Base-by-base conservation (phyloP, 768 basidiomycete genomes). In the Collybiopsis luxurians region DNA sequence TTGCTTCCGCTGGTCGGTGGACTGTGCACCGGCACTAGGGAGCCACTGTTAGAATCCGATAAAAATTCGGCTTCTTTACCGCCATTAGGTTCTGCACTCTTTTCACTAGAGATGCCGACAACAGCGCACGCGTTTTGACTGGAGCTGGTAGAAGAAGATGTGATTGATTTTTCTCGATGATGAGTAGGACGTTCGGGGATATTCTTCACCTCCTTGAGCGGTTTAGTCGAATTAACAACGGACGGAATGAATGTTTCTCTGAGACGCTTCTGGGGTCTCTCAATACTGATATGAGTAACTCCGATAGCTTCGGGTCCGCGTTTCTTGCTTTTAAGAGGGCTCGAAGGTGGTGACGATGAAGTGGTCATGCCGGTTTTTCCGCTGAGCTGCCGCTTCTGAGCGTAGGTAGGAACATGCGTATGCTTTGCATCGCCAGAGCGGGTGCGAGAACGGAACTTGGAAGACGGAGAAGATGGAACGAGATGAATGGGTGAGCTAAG, bases 401-500 rank as follows among this genome's bases (percentile, higher is more conserved):
- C 23, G 27, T 28, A 21, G 2, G 10, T 53, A 12, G 13, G 24
- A 27, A 15, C 23, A n/a, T 40, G 38, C 19, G 5, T 9, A 40
- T 2, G 12, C 36, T 53, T 42, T 38, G 17, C 30, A 5, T 24
- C 9, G 23, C 6, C n/a, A 44, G 42, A 5, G 6, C 11, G 3
- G 10, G 40, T 39, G 4, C 38, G 51, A 39, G 51, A 39, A 24
- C 17, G 12, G 48, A 27, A 30, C 38, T 34, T 39, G 21, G 49
- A 51, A 15, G 45, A 27, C 2, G 45, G 45, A 9, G 51, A 53
- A 13, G 51, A 40, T 1, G 51, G 36, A 26, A 39, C 9, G 23
- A 53, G 51, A 30, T 53, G 51, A 13, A 53, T 53, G 24, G 51
- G 51, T 6, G 51, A 53, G n/a, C 24, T 24, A 44, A 44, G 42